Conservation (phyloP, 75 land plant genomes). For the Adiantum capillusveneris region DNA sequence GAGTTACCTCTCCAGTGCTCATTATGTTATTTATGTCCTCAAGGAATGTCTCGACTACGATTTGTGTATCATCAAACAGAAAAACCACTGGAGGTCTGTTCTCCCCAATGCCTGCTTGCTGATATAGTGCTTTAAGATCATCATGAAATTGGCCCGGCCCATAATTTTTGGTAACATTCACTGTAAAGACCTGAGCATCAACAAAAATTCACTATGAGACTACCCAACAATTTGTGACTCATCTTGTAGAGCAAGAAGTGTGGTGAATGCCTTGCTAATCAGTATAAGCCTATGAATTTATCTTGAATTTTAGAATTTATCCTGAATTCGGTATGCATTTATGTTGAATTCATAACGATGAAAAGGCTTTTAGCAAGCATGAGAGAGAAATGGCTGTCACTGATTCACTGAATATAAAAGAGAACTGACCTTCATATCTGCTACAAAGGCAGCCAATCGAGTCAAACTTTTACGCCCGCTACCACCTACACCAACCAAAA, state of each 20-base stretch:
- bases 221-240: too few species aligned
- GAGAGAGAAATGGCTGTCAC: not conserved
- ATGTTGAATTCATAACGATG: too few species aligned
- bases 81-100: constrained; percentile 23
- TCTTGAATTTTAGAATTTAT: not conserved
- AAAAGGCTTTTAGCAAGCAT: not conserved
- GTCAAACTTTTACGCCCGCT: constrained; percentile 31
- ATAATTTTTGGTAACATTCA: constrained; percentile 17
- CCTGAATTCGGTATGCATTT: too few species aligned
- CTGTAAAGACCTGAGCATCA: constrained; percentile 15
- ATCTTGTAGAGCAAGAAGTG: too few species aligned
- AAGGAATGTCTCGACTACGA: constrained; percentile 29
- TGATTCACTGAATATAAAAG: too few species aligned
- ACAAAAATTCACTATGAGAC: not conserved
- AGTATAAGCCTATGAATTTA: not conserved
- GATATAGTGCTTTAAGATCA: constrained; percentile 21
- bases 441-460: constrained; percentile 20
- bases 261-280: too few species aligned
- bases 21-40: constrained; percentile 30
- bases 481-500: constrained; percentile 32
- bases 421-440: constrained; percentile 34
- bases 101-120: constrained; percentile 25
- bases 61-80: constrained; percentile 32
- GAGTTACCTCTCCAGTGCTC: constrained; percentile 29
- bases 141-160: constrained; percentile 25